Conservation (phyloP, 768 basidiomycete genomes). For the Kwoniella shandongensis region DNA sequence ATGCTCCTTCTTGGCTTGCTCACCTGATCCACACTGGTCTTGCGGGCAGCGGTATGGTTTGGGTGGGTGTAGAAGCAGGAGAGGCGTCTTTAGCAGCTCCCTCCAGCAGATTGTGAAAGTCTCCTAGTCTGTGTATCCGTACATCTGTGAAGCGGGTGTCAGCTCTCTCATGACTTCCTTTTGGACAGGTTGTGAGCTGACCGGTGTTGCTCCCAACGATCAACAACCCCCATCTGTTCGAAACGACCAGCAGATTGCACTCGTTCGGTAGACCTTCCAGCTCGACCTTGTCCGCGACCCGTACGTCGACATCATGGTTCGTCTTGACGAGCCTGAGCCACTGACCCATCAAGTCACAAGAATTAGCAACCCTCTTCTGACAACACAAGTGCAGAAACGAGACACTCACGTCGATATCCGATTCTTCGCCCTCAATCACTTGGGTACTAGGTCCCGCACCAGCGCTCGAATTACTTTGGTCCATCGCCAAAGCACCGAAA, state of each 20-base stretch:
- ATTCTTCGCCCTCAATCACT: slow-evolving; percentile 41
- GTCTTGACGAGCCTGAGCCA: slow-evolving; percentile 49
- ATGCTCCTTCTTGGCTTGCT: background rate
- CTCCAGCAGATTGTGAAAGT: slow-evolving; percentile 36
- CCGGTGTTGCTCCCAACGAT: slow-evolving; percentile 36
- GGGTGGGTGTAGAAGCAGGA: slow-evolving; percentile 21
- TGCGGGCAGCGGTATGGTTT: slow-evolving; percentile 27
- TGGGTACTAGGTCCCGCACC: slow-evolving; percentile 32
- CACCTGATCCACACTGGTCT: slow-evolving; percentile 46
- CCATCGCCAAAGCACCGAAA: slow-evolving; percentile 31
- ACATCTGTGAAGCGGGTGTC: slow-evolving; percentile 25
- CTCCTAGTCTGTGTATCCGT: slow-evolving; percentile 37
- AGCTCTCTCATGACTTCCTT: background rate
- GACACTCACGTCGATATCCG: slow-evolving; percentile 44
- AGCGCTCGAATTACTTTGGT: slow-evolving; percentile 8
- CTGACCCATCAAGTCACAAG: slow-evolving; percentile 18
- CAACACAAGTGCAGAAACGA: background rate
- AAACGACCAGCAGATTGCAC: slow-evolving; percentile 45
- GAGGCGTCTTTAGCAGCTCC: slow-evolving; percentile 28
- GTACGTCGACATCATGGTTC: slow-evolving; percentile 48
- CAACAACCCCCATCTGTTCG: slow-evolving; percentile 45
- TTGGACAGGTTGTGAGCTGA: slow-evolving; percentile 13
- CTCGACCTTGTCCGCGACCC: slow-evolving; percentile 41
- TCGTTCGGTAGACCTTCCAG: slow-evolving; percentile 45
- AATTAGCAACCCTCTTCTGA: background rate